Conservation (phyloP, 2,329 filamentous ascomycete genomes). For the Fusarium sulawesiense region DNA sequence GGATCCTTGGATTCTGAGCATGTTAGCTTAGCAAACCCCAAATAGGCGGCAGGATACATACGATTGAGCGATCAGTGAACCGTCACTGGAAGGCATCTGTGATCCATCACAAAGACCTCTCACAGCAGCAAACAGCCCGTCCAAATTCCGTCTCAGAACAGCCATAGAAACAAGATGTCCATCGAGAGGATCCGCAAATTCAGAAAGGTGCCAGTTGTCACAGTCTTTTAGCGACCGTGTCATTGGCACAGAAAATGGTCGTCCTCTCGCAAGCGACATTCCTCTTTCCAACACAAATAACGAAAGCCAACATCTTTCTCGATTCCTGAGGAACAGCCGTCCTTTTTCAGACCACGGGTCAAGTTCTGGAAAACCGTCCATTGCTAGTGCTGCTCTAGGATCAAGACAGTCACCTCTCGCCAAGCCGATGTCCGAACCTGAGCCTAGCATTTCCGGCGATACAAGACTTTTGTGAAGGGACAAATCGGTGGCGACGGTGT, state of each 20-base stretch:
- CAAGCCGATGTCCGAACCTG: conserved; percentile 58
- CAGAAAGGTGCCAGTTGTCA: conserved; percentile 74
- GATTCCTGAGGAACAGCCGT: conserved; percentile 68
- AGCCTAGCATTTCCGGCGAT: conserved; percentile 61
- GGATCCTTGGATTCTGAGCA: conserved; percentile 62
- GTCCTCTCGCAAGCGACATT: conserved; percentile 76
- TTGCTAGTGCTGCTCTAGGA: conserved; percentile 69
- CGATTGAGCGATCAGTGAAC: conserved; percentile 65
- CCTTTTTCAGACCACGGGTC: conserved; percentile 71
- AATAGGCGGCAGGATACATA: conserved; percentile 43
- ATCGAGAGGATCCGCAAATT: conserved; percentile 73
- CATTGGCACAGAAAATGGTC: conserved; percentile 75
- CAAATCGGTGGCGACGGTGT: conserved; percentile 76
- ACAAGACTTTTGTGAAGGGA: conserved; percentile 77
- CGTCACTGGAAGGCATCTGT: conserved; percentile 60
- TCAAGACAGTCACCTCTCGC: conserved; percentile 76
- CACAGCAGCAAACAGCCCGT: conserved; percentile 67
- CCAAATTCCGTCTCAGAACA: conserved; percentile 73
- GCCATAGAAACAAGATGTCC: conserved; percentile 79
- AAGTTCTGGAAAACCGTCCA: conserved; percentile 75
- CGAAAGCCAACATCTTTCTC: conserved; percentile 77
- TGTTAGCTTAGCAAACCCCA: conserved; percentile 26
- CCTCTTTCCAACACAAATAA: conserved; percentile 78
- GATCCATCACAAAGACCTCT: conserved; percentile 70
- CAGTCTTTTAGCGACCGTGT: conserved; percentile 74